phyloP scores from a whole-genome alignment of 116 monocot genomes.

The Trichopus zeylanicus region DNA sequence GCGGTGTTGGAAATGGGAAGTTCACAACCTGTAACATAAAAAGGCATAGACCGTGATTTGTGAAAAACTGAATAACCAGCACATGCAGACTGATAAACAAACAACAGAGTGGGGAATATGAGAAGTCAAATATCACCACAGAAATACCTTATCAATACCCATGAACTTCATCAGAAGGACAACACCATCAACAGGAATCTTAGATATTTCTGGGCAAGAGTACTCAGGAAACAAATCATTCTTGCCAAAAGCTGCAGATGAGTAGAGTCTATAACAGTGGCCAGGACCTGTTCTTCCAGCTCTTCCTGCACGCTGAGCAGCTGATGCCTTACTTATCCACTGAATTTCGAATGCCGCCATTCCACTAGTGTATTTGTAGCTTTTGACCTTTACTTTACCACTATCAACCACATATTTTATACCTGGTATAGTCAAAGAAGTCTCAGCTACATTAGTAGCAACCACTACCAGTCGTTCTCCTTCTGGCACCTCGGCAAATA shows the following conservation, averaged over 20 bases:
- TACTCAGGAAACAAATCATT: conserved; percentile 70
- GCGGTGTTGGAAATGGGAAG: conserved; percentile 97
- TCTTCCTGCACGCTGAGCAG: conserved; percentile 86
- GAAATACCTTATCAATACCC: conserved; percentile 74
- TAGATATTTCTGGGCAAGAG: conserved; percentile 70
- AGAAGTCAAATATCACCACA: background rate
- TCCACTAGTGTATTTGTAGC: conserved; percentile 62
- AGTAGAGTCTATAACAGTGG: conserved; percentile 93
- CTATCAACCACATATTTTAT: conserved; percentile 98
- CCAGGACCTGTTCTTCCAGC: conserved; percentile 92
- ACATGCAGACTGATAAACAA: conserved; percentile 3
- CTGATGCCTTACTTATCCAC: conserved; percentile 99
- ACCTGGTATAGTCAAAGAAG: conserved; percentile 93
- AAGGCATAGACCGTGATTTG: background rate
- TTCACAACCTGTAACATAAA: conserved; percentile 58
- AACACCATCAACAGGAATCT: conserved; percentile 87
- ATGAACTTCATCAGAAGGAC: conserved; percentile 84
- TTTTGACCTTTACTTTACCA: conserved; percentile 94
- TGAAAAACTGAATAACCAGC: background rate
- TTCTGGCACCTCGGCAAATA: conserved; percentile 68
- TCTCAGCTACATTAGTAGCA: conserved; percentile 97
- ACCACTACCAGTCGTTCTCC: conserved; percentile 82
- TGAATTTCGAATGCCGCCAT: conserved; percentile 64
- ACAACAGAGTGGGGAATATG: background rate
- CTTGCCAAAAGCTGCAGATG: conserved; percentile 81